Evolutionary conservation across 2,329 filamentous ascomycete genomes (phyloP).

Genomic region (Penicillium carneum): DNA sequence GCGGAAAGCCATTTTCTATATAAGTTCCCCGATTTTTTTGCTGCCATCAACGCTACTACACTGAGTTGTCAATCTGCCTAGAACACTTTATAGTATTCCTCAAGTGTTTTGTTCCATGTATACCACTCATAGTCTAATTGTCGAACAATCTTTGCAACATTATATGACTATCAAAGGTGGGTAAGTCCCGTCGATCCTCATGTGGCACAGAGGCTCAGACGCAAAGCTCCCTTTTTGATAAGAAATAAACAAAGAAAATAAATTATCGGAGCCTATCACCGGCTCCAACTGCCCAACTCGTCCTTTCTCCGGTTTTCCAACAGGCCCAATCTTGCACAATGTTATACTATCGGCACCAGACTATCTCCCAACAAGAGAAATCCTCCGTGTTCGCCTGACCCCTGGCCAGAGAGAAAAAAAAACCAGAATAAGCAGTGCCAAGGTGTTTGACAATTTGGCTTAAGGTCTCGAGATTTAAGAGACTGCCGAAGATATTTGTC

Average conservation of each 20-base stretch:
- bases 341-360: slow-evolving; percentile 25
- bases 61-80: slow-evolving; percentile 21
- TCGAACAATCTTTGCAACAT: background rate
- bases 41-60: slow-evolving; percentile 23
- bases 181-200: background rate
- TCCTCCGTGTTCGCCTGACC: slow-evolving; percentile 20
- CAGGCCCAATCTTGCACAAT: slow-evolving; percentile 20
- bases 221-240: slow-evolving; percentile 14
- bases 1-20: slow-evolving; percentile 5
- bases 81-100: background rate
- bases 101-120: background rate
- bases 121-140: background rate
- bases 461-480: slow-evolving; percentile 6
- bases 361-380: background rate
- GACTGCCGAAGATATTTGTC: slow-evolving; percentile 18
- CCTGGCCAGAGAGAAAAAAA: background rate
- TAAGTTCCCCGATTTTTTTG: slow-evolving; percentile 20
- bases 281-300: slow-evolving; percentile 24
- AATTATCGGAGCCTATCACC: slow-evolving; percentile 18
- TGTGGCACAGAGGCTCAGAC: slow-evolving; percentile 22
- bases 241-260: slow-evolving; percentile 4
- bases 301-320: slow-evolving; percentile 15
- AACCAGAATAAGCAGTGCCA: background rate
- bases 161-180: background rate
- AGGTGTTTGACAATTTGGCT: background rate